Base-by-base conservation (phyloP, 2,329 filamentous ascomycete genomes). In the Aspergillus novoparasiticus region DNA sequence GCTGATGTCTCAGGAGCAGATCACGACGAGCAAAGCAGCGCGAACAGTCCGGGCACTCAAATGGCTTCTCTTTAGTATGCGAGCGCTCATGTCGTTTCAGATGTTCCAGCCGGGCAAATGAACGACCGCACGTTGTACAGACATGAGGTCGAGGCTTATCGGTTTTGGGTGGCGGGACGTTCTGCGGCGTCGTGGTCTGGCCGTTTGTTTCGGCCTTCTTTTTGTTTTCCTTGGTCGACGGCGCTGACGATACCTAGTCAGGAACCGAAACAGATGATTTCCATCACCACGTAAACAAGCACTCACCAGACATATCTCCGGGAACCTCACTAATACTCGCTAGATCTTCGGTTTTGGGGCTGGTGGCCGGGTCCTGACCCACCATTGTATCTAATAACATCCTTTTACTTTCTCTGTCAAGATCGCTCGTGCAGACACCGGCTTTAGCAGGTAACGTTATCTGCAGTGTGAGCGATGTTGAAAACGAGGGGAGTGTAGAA, bases 11-110 rank as follows among this genome's bases (percentile, higher is more conserved):
- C 69, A 99, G 83, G 60, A 99, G 85, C 69, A 99, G 81, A 79
- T 99, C 95, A 69, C 95, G 89, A 65, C 95, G 89, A 64, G 95
- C 95, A 80, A 99, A 99, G 81, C 95, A 98, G 80, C 95, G 84
- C 43, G 92, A 87, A 79, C 95, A 99, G 78, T 98, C 93, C 32
- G 93, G 92, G 73, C 95, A 99, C 79, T 97, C 93, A 72, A 99
- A 99, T 1, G 95, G 95, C 83, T 99, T 99, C 81, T 99, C 94
- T 78, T 99, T 97, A 51, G 94, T 97, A 77, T 97, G 94, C n/a
- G 93, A 97, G 66, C 95, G 88, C 81, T 98, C 95, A 79, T 99
- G 95, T 65, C 95, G 90, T 82, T 99, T 99, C 69, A 99, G 83
- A 78, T 99, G 95, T 81, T 99, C 95, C 71, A 99, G 83, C 65